Base-by-base conservation (phyloP, 805 yeast genomes). In the Wickerhamomyces bisporus region DNA sequence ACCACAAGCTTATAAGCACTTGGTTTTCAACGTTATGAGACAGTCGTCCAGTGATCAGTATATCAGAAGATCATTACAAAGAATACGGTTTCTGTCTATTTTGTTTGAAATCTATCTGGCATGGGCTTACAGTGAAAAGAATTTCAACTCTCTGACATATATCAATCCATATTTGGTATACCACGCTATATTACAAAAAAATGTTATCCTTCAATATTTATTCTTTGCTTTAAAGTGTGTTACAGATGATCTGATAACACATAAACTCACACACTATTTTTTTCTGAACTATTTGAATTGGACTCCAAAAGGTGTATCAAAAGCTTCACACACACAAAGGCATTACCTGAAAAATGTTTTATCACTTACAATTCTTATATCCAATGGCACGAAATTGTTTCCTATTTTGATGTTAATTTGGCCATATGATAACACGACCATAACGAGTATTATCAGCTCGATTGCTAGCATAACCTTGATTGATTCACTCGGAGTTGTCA, bases 341-440 rank as follows among this genome's bases (percentile, higher is more conserved):
- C 34, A 26, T 40, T 47, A 59, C 35, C 55, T 56, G 26, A 70
- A 67, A 30, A 62, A 60, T 31, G 61, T 72, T 13, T 58, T 89
- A 14, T 71, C 87, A 1, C 70, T 80, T 9, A 82, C 95, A 0
- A 70, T 88, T 1, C 55, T 89, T 32, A 71, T 88, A 6, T 80
- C 97, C 0, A 79, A 86, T 31, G 77, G 86, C 1, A 81, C 91
- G 28, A 86, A 84, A 53, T 66, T 91, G 17, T 81, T 91, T 45
- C 98, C 98, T 0, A 82, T 93, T 15, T 68, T 93, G 25, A 91
- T 91, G 89, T 67, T 93, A 24, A 91, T 93, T 26, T 93, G 99
- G 99, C 93, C 95, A 1, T 93, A 93, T 53, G 96, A 93, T 54
- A 75, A 84, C n/a, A 68, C 81, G 1, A 68, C 82, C 3, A 81